Base-by-base conservation (phyloP, 2,329 filamentous ascomycete genomes). In the Apiospora aurea region DNA sequence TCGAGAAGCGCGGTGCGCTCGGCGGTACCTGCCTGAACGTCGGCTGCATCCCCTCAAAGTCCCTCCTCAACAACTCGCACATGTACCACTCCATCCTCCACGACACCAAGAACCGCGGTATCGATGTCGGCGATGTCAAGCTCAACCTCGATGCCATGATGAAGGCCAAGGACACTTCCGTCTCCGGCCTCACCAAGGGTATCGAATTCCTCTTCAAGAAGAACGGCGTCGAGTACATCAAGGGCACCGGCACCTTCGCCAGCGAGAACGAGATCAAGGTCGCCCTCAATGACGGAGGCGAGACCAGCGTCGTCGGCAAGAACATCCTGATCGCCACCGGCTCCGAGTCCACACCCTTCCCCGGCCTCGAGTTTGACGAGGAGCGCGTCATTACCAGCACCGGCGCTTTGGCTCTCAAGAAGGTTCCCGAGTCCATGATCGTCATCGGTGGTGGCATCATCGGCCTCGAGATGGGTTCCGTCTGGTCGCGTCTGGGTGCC, bases 381-480 rank as follows among this genome's bases (percentile, higher is more conserved):
- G 94, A 98, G 92, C 94, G 94, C 83, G 94, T 99, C 79, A 91
- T 99, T 81, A 97, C 95, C 79, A 98, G 95, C 87, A 99, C 96
- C 70, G 96, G 96, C 76, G 96, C 96, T 76, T 92, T 99, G 80
- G 89, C 95, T 53, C 89, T 99, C 74, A 89, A 94, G 79, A 90
- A 97, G 87, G 93, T 99, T 49, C 96, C 96, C 61, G 95, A 98
- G 89, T 96, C 94, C 85, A 93, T 99, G 93, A 88, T 97, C 75
- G 96, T 99, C 79, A 98, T 99, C 81, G 96, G 96, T 78, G 96
- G 96, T 82, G 96, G 96, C 83, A 99, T 99, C 83, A 99, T 99
- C 80, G 96, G 96, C 82, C 91, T 99, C 57, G 96, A 99, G 86
- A 99, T 99, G 96, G 94, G 87, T 75, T 98, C 96, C 70, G 96